These are phyloP conservation scores for Fusarium burgessii DNA, from an alignment of 2,329 filamentous ascomycete genomes.

Conservation along the genomic window DNA sequence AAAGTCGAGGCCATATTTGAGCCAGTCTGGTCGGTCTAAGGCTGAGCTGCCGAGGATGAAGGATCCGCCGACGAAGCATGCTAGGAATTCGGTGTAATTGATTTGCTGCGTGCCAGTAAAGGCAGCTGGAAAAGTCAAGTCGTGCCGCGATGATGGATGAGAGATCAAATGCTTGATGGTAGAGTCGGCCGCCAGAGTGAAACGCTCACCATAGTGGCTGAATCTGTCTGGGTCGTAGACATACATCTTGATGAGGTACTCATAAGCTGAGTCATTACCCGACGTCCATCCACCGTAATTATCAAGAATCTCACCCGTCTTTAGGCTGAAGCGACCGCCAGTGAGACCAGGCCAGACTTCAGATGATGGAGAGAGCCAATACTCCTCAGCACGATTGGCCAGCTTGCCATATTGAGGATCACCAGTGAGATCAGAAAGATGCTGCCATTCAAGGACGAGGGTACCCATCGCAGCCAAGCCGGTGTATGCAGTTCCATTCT, in stretches of 20 bases:
- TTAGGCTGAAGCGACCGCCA: constrained; percentile 8
- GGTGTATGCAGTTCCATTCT: not conserved
- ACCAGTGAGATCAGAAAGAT: constrained; percentile 14
- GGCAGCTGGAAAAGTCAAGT: constrained; percentile 70
- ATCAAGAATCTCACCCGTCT: constrained; percentile 43
- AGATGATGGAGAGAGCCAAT: constrained; percentile 18
- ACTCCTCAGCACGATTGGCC: constrained; percentile 2
- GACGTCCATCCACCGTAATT: constrained; percentile 65
- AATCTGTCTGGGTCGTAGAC: constrained; percentile 71
- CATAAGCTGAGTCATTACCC: constrained; percentile 69
- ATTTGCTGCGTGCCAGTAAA: constrained; percentile 70
- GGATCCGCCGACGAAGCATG: constrained; percentile 75
- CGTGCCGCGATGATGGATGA: constrained; percentile 77
- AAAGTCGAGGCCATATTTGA: constrained; percentile 10
- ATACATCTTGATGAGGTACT: constrained; percentile 72
- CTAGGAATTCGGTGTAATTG: constrained; percentile 59
- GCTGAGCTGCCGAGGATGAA: constrained; percentile 69
- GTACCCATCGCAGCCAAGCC: constrained; percentile 11
- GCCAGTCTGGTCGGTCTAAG: constrained; percentile 59
- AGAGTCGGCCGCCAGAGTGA: constrained; percentile 66
- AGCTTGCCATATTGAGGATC: constrained; percentile 8
- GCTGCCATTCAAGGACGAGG: constrained; percentile 25
- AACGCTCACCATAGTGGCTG: constrained; percentile 18
- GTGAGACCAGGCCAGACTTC: constrained; percentile 25
- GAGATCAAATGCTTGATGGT: constrained; percentile 46